phyloP scores from a whole-genome alignment of 2,329 filamentous ascomycete genomes.

The Ophioceras dolichostomum region DNA sequence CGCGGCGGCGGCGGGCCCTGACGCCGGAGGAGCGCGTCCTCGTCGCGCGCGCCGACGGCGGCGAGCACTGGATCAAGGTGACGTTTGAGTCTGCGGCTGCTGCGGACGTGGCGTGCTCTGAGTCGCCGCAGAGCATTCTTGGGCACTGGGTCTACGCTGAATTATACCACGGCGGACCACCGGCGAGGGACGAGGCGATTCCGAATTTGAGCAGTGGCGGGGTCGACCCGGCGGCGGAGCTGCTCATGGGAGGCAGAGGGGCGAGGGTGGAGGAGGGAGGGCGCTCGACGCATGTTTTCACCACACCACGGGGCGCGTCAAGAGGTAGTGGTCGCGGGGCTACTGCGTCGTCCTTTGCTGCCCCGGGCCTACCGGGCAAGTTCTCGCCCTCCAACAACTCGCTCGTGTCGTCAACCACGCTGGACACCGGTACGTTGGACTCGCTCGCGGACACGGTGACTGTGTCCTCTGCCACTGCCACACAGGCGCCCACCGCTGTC shows the following conservation, averaged over 20 bases:
- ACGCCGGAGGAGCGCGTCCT: constrained; percentile 63
- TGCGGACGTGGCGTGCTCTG: constrained; percentile 55
- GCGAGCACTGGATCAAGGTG: constrained; percentile 84
- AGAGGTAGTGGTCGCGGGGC: constrained; percentile 13
- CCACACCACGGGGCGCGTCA: constrained; percentile 3
- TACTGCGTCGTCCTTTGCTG: background rate
- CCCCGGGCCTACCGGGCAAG: background rate
- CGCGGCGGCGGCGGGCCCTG: constrained; percentile 43
- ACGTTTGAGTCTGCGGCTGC: constrained; percentile 66
- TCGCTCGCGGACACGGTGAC: constrained; percentile 22
- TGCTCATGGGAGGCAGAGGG: constrained; percentile 15
- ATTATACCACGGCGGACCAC: constrained; percentile 47
- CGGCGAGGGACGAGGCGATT: constrained; percentile 50
- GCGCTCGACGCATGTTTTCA: too few species aligned
- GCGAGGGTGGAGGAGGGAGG: background rate
- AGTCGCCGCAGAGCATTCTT: constrained; percentile 59
- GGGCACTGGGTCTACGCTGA: constrained; percentile 62
- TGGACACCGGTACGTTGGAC: constrained; percentile 42
- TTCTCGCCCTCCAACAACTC: constrained; percentile 20
- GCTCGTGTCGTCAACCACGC: constrained; percentile 39
- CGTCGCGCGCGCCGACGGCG: constrained; percentile 71
- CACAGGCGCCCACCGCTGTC: too few species aligned
- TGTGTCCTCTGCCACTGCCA: constrained; percentile 33
- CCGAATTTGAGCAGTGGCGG: constrained; percentile 31
- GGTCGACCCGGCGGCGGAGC: constrained; percentile 23